Evolutionary conservation across 169 alveolate genomes (phyloP).

Genomic region (Plasmodium adleri): DNA sequence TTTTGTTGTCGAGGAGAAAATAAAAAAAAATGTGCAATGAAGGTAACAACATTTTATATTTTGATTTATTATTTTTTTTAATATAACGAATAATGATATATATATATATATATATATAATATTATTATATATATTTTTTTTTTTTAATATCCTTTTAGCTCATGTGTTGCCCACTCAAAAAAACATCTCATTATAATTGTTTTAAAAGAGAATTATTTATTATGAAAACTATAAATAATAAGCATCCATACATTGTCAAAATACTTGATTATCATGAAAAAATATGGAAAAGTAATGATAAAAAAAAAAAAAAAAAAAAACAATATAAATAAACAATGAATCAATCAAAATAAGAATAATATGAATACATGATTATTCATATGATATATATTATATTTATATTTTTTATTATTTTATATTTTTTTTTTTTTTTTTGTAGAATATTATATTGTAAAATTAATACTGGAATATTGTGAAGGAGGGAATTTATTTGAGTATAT

Average conservation of each 20-base stretch:
- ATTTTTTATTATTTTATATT: not conserved
- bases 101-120: not conserved
- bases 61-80: not conserved
- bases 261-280: slow-evolving; percentile 73
- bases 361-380: not conserved
- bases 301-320: slow-evolving; percentile 1
- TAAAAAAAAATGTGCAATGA: slow-evolving; percentile 74
- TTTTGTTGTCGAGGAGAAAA: slow-evolving; percentile 74
- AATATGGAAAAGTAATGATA: slow-evolving; percentile 54
- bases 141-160: slow-evolving; percentile 14
- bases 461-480: slow-evolving; percentile 69
- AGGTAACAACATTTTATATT: slow-evolving; percentile 15
- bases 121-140: not conserved
- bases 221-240: slow-evolving; percentile 72
- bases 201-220: slow-evolving; percentile 65
- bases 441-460: slow-evolving; percentile 56
- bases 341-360: not conserved
- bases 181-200: slow-evolving; percentile 69
- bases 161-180: slow-evolving; percentile 73
- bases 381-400: not conserved
- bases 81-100: not conserved
- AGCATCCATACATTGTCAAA: slow-evolving; percentile 69
- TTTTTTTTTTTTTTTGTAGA: slow-evolving; percentile 17
- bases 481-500: slow-evolving; percentile 58
- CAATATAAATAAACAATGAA: not conserved